Percentiles rank a stretch among this genome's conserved stretches.
phyloP scores from a whole-genome alignment of 805 yeast genomes.

The Yarrowia sp. region DNA sequence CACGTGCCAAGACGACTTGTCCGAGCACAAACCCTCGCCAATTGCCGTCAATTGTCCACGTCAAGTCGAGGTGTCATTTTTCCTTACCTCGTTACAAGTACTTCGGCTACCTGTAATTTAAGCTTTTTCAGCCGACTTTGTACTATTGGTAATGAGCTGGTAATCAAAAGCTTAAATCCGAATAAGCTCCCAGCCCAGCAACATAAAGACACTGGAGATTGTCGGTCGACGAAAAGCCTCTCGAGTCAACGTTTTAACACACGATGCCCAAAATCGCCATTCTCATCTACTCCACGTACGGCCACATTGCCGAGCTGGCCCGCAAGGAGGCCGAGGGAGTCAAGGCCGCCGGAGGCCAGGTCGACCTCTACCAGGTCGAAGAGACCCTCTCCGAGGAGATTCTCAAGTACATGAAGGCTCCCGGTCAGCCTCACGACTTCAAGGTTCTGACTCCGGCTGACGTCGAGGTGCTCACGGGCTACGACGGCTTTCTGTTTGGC shows the following conservation, averaged over 20 bases:
- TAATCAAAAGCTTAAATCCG: not conserved
- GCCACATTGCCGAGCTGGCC: conserved; percentile 75
- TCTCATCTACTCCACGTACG: conserved; percentile 76
- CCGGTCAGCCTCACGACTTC: conserved; percentile 59
- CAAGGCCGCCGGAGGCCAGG: conserved; percentile 69
- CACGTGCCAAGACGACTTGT: no score
- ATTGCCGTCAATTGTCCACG: no score
- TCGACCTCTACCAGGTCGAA: conserved; percentile 74
- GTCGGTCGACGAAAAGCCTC: not conserved
- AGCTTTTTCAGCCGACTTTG: not conserved
- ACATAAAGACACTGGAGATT: conserved; percentile 6
- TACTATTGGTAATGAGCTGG: conserved; percentile 19
- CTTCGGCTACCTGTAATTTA: no score
- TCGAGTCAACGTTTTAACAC: no score
- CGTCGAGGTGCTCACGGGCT: conserved; percentile 60
- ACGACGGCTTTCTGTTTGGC: conserved; percentile 86
- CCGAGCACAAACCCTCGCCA: no score
- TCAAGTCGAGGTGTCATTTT: no score
- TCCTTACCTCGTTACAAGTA: no score
- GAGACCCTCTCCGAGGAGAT: conserved; percentile 74
- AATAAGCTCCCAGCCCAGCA: conserved; percentile 10
- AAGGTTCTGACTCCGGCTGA: conserved; percentile 67
- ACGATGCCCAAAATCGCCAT: conserved; percentile 51
- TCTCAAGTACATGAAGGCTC: conserved; percentile 62
- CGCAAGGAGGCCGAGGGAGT: conserved; percentile 72